Evolutionary conservation across 2,329 filamentous ascomycete species (phyloP).

Genomic region (Onygenales sp.): DNA sequence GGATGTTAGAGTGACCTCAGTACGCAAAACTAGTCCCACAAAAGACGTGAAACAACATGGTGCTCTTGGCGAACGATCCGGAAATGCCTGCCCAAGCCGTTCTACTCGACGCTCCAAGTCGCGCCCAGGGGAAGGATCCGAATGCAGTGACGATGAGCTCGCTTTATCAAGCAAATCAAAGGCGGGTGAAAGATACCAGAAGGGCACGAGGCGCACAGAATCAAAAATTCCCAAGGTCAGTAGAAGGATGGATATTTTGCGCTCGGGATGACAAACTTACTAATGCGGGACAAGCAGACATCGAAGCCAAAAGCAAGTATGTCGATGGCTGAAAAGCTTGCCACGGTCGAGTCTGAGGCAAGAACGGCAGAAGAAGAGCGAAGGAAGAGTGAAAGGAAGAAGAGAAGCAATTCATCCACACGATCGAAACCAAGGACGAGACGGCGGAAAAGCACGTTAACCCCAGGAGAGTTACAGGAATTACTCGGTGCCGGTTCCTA

Average conservation of each 20-base stretch:
- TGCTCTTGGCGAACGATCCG: conserved; percentile 3
- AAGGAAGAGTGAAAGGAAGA: conserved; percentile 26
- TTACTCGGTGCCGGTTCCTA: background rate
- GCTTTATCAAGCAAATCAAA: conserved; percentile 25
- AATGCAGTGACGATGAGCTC: conserved; percentile 24
- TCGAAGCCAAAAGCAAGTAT: conserved; percentile 15
- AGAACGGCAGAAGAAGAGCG: conserved; percentile 25
- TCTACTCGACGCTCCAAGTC: background rate
- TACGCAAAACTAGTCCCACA: background rate
- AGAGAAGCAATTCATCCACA: conserved; percentile 21
- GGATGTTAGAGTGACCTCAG: conserved; percentile 7
- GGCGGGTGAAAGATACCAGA: conserved; percentile 20
- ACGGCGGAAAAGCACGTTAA: conserved; percentile 16
- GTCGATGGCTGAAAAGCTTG: conserved; percentile 35
- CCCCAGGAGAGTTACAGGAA: conserved; percentile 7
- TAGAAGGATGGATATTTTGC: background rate
- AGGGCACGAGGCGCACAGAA: conserved; percentile 18
- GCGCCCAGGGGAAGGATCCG: conserved; percentile 2
- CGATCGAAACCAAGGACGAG: conserved; percentile 17
- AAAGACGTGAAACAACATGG: conserved; percentile 1
- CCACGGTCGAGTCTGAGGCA: conserved; percentile 34
- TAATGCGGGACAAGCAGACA: conserved; percentile 8
- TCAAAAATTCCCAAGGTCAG: conserved; percentile 23
- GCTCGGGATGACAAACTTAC: background rate
- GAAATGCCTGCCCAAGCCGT: conserved; percentile 2